These are phyloP conservation scores for Curvularia sp. DNA, from an alignment of 2,329 filamentous ascomycete species.

Conservation along the genomic window DNA sequence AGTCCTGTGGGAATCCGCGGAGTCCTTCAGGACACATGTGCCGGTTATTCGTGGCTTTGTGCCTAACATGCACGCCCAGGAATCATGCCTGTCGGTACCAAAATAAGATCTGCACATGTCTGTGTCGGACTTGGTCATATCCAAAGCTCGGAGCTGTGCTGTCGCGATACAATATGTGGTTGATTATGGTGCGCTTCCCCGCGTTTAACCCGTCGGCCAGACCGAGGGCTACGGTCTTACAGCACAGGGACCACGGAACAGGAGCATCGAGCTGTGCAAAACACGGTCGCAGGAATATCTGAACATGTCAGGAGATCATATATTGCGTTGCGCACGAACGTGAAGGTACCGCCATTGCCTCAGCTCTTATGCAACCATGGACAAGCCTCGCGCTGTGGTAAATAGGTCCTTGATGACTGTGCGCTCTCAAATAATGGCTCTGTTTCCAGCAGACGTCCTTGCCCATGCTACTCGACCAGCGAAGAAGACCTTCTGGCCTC, in stretches of 20 bases:
- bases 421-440: not conserved
- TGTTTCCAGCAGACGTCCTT: not conserved
- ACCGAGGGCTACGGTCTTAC: not conserved
- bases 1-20: conserved; percentile 14
- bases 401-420: not conserved
- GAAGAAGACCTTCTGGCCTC: not conserved
- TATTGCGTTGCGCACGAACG: too few relatives aligned
- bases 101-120: conserved; percentile 7
- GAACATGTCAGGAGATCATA: too few relatives aligned
- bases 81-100: conserved; percentile 16
- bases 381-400: not conserved
- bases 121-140: conserved; percentile 12
- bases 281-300: not conserved
- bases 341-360: too few relatives aligned
- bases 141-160: not conserved
- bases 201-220: not conserved
- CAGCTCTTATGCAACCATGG: too few relatives aligned
- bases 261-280: too few relatives aligned
- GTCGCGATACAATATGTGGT: not conserved
- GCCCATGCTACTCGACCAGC: not conserved
- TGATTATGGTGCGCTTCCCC: conserved; percentile 1
- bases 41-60: conserved; percentile 12
- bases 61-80: conserved; percentile 5
- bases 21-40: conserved; percentile 8
- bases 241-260: not conserved